These are phyloP conservation scores for Ganoderma sp. DNA, from an alignment of 1,284 basidiomycete genomes.

Conservation along the genomic window DNA sequence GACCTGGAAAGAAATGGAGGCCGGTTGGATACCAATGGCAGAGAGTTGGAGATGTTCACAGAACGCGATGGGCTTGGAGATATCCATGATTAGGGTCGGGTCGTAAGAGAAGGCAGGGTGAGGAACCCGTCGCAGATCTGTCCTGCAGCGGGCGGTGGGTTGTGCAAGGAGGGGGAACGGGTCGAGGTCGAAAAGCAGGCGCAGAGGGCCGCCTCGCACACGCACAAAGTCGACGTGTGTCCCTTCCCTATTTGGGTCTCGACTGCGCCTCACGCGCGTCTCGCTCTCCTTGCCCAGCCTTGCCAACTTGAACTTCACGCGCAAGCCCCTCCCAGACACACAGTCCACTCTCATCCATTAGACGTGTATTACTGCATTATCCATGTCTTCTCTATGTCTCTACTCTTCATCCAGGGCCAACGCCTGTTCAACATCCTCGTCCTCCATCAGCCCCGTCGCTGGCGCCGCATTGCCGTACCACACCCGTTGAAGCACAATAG, in stretches of 20 bases:
- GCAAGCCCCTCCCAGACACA: background rate
- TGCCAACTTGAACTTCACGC: too few species aligned
- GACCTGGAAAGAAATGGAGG: slow-evolving; percentile 97
- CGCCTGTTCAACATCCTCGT: slow-evolving; percentile 77
- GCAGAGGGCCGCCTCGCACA: background rate
- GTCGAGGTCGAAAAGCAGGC: slow-evolving; percentile 1
- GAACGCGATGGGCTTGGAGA: slow-evolving; percentile 40
- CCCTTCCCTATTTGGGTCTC: slow-evolving; percentile 28
- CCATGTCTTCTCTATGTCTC: slow-evolving; percentile 7
- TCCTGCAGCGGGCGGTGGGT: slow-evolving; percentile 36
- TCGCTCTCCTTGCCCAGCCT: background rate
- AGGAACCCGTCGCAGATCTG: slow-evolving; percentile 38
- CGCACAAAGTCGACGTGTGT: slow-evolving; percentile 34
- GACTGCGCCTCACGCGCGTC: slow-evolving; percentile 28
- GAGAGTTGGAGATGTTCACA: slow-evolving; percentile 93
- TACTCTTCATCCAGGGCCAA: slow-evolving; percentile 66
- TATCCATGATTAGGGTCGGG: slow-evolving; percentile 33
- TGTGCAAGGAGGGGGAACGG: slow-evolving; percentile 11
- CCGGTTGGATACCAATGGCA: slow-evolving; percentile 93
- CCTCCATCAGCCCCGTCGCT: slow-evolving; percentile 53
- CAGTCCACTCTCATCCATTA: background rate
- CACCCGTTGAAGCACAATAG: slow-evolving; percentile 72
- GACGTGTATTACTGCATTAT: background rate
- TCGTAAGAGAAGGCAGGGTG: slow-evolving; percentile 20
- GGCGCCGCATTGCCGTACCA: slow-evolving; percentile 72